Evolutionary conservation across 306 rosid species (phyloP).

Genomic region (Calophaca sinica): DNA sequence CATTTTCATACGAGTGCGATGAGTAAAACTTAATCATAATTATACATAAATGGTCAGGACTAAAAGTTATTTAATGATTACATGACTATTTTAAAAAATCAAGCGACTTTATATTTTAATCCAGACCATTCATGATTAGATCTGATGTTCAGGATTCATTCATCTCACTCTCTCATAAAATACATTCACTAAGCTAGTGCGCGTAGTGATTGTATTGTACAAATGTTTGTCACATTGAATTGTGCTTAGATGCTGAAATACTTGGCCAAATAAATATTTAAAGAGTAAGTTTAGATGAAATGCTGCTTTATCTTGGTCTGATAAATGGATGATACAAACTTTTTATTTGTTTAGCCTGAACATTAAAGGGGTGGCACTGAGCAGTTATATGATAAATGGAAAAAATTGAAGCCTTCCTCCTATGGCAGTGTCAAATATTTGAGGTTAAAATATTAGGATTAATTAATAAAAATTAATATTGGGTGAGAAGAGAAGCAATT

Average conservation of each 20-base stretch:
- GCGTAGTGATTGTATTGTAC: too few species aligned
- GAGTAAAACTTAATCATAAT: too few species aligned
- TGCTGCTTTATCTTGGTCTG: slow-evolving; percentile 5
- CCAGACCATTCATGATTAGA: too few species aligned
- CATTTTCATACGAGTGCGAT: too few species aligned
- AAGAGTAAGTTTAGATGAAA: slow-evolving; percentile 15
- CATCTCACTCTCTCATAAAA: too few species aligned
- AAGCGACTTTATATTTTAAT: too few species aligned
- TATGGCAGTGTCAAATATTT: not conserved
- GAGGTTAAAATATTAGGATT: not conserved
- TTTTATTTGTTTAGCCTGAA: slow-evolving; percentile 1
- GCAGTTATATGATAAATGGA: not conserved
- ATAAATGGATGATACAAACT: slow-evolving; percentile 28
- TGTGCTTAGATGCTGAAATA: not conserved
- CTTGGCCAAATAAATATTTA: not conserved
- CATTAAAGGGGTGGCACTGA: slow-evolving; percentile 10
- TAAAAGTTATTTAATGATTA: too few species aligned
- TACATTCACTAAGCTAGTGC: too few species aligned
- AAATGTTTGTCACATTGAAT: not conserved
- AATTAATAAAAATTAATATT: not conserved
- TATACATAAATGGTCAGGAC: too few species aligned
- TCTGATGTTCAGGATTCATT: too few species aligned
- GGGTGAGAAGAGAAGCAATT: not conserved
- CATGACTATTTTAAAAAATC: too few species aligned
- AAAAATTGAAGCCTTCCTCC: not conserved